Percentiles rank a stretch among this genome's conserved stretches.
These are phyloP conservation scores for Arthrobotrys sphaeroides DNA, from an alignment of 2,329 filamentous ascomycete species.

Conservation along the genomic window DNA sequence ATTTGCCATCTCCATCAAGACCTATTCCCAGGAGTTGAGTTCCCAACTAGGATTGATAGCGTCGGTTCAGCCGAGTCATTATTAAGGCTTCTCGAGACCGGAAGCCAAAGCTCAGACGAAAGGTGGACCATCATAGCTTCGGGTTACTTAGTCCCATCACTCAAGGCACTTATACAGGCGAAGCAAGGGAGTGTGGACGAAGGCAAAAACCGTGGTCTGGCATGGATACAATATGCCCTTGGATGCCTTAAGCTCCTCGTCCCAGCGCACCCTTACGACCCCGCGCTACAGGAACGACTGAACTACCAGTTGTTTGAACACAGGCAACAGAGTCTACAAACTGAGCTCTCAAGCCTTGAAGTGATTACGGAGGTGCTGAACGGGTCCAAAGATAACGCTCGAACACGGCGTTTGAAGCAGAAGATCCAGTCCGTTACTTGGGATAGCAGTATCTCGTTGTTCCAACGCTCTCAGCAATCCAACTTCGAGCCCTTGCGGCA, in stretches of 20 bases:
- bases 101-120: constrained; percentile 17
- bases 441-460: constrained; percentile 33
- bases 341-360: constrained; percentile 27
- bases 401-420: constrained; percentile 9
- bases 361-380: constrained; percentile 21
- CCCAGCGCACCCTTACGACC: constrained; percentile 86
- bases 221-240: constrained; percentile 80
- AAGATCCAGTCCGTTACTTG: constrained; percentile 26
- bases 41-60: not conserved
- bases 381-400: constrained; percentile 23
- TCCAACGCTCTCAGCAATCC: constrained; percentile 24
- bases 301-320: constrained; percentile 25
- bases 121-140: constrained; percentile 29
- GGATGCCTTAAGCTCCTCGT: constrained; percentile 82
- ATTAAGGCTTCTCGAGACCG: not conserved
- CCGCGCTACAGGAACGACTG: constrained; percentile 63
- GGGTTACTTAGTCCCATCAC: constrained; percentile 61
- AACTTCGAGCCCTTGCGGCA: constrained; percentile 41
- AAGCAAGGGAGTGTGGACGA: constrained; percentile 30
- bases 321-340: constrained; percentile 21
- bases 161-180: constrained; percentile 58
- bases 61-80: constrained; percentile 4
- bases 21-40: not conserved
- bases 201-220: constrained; percentile 65
- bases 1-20: constrained; percentile 30